phyloP scores from a whole-genome alignment of 768 basidiomycete species.

The Termitomyces sp. region DNA sequence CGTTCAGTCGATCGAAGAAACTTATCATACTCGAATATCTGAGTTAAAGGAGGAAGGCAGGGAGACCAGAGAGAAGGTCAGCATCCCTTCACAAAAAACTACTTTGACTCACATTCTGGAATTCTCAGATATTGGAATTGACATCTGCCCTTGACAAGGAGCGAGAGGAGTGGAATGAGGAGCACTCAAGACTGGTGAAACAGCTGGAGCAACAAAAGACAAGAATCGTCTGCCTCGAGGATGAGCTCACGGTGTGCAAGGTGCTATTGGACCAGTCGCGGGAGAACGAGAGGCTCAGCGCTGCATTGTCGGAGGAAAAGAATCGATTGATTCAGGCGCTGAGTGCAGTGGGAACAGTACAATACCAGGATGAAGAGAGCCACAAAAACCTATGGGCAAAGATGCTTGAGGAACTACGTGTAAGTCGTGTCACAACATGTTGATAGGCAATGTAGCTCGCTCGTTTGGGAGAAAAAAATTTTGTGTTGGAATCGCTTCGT shows the following conservation, averaged over 20 bases:
- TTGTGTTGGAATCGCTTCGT: background rate
- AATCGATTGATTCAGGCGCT: background rate
- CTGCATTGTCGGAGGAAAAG: background rate
- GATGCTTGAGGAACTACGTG: background rate
- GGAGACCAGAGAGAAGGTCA: background rate
- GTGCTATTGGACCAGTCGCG: background rate
- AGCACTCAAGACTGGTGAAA: background rate
- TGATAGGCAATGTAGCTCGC: background rate
- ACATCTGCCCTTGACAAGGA: background rate
- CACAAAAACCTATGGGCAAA: background rate
- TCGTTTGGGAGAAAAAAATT: background rate
- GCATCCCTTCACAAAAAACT: background rate
- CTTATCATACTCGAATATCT: background rate
- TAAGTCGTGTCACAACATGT: background rate
- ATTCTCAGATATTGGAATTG: background rate
- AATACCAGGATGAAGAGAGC: background rate
- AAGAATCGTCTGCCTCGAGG: background rate
- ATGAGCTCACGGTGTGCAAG: background rate
- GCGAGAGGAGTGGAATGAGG: background rate
- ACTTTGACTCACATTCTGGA: background rate
- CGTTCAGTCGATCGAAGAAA: background rate
- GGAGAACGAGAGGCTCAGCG: background rate
- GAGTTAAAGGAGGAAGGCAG: background rate
- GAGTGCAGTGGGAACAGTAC: background rate
- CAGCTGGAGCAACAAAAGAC: background rate